phyloP scores from a whole-genome alignment of 441 rosid species.

The Adansonia gregorii region DNA sequence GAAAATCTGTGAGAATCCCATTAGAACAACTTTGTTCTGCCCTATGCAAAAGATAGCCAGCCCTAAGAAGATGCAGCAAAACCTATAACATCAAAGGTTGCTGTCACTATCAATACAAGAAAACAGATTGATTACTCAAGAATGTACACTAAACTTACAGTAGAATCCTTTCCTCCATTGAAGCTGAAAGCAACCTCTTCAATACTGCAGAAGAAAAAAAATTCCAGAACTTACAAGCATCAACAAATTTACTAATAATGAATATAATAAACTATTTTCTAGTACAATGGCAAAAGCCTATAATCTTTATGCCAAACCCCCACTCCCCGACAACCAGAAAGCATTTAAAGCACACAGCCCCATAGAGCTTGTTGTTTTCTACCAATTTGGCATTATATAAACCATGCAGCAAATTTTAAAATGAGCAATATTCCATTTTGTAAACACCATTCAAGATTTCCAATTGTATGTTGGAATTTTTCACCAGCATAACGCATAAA shows the following conservation, averaged over 20 bases:
- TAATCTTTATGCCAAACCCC: not conserved
- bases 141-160: constrained; percentile 56
- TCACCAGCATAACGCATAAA: not conserved
- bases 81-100: constrained; percentile 61
- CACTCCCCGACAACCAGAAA: not conserved
- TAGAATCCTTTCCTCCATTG: constrained; percentile 99
- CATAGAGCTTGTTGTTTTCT: constrained; percentile 3
- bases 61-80: constrained; percentile 92
- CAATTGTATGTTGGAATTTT: not conserved
- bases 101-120: constrained; percentile 28
- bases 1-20: constrained; percentile 65
- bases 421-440: not conserved
- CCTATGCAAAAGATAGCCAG: constrained; percentile 84
- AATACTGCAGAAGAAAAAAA: constrained; percentile 48
- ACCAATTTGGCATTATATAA: not conserved
- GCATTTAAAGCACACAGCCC: constrained; percentile 17
- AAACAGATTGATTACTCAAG: constrained; percentile 17
- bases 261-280: not conserved
- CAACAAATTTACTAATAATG: constrained; percentile 21
- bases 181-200: constrained; percentile 99
- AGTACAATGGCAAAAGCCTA: too few relatives aligned
- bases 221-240: constrained; percentile 31
- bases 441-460: not conserved
- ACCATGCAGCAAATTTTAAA: not conserved
- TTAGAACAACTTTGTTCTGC: constrained; percentile 58